Conservation (phyloP, 495 filamentous ascomycete genomes). For the Tuber borchii region DNA sequence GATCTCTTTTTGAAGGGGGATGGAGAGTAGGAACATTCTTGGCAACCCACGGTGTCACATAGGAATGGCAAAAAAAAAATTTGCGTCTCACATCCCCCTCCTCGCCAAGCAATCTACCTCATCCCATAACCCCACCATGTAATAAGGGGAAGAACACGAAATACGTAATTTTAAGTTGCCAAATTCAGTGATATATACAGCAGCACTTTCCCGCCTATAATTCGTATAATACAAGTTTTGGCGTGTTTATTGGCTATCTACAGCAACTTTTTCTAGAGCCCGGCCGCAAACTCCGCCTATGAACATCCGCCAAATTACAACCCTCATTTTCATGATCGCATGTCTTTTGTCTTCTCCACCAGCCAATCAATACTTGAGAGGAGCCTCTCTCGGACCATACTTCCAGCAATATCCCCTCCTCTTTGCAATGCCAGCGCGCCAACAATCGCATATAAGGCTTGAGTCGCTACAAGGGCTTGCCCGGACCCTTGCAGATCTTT, state of each 20-base stretch:
- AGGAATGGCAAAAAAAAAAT: neutral
- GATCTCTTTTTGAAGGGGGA: neutral
- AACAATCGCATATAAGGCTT: slow-evolving; percentile 74
- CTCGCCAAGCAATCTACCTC: neutral
- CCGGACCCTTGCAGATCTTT: slow-evolving; percentile 66
- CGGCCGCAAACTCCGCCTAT: neutral
- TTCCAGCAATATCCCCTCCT: slow-evolving; percentile 69
- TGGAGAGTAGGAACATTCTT: neutral
- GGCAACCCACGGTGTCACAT: neutral
- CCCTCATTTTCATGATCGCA: neutral
- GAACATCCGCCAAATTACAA: neutral
- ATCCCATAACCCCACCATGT: neutral
- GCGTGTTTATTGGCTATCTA: neutral
- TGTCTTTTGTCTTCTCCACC: neutral
- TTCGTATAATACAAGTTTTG: slow-evolving; percentile 1
- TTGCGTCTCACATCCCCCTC: neutral
- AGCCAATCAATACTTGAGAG: slow-evolving; percentile 42
- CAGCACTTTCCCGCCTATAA: neutral
- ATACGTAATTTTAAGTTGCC: neutral
- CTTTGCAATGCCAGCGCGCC: slow-evolving; percentile 81
- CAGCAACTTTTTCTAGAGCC: neutral
- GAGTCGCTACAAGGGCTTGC: slow-evolving; percentile 60
- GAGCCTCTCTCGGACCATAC: slow-evolving; percentile 69
- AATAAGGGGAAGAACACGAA: neutral
- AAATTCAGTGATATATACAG: neutral